phyloP scores from a whole-genome alignment of 2,329 filamentous ascomycete genomes.

The Cytospora piceae region DNA sequence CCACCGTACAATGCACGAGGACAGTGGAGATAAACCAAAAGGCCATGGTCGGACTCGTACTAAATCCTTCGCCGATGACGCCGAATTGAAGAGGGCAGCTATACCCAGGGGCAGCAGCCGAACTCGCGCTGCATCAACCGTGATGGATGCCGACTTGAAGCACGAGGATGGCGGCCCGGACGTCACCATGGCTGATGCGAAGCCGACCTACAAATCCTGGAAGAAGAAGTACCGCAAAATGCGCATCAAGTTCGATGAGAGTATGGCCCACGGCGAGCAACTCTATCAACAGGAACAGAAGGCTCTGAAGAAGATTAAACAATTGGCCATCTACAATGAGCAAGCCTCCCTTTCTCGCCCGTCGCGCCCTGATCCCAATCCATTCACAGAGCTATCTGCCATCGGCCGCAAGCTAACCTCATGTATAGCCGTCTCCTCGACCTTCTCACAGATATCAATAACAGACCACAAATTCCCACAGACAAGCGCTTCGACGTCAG shows the following conservation, averaged over 20 bases:
- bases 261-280: slow-evolving; percentile 79
- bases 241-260: slow-evolving; percentile 76
- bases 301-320: slow-evolving; percentile 78
- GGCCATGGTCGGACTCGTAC: slow-evolving; percentile 8
- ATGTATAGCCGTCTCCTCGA: slow-evolving; percentile 78
- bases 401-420: slow-evolving; percentile 31
- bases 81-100: slow-evolving; percentile 41
- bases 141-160: slow-evolving; percentile 42
- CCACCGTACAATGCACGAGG: slow-evolving; percentile 15
- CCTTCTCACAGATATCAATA: slow-evolving; percentile 86
- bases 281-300: slow-evolving; percentile 81
- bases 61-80: slow-evolving; percentile 22
- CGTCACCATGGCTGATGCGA: slow-evolving; percentile 45
- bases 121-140: slow-evolving; percentile 5
- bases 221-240: slow-evolving; percentile 97
- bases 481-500: slow-evolving; percentile 75
- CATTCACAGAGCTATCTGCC: slow-evolving; percentile 8
- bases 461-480: slow-evolving; percentile 74
- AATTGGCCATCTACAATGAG: slow-evolving; percentile 92
- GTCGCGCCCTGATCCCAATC: neutral
- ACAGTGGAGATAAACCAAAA: neutral
- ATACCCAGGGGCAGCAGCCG: slow-evolving; percentile 2
- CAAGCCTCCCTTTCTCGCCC: slow-evolving; percentile 50
- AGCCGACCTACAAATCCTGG: slow-evolving; percentile 67
- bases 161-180: slow-evolving; percentile 46